Base-by-base conservation (phyloP, 257 asterid genomes). In the Fraxinus quadrangulata region DNA sequence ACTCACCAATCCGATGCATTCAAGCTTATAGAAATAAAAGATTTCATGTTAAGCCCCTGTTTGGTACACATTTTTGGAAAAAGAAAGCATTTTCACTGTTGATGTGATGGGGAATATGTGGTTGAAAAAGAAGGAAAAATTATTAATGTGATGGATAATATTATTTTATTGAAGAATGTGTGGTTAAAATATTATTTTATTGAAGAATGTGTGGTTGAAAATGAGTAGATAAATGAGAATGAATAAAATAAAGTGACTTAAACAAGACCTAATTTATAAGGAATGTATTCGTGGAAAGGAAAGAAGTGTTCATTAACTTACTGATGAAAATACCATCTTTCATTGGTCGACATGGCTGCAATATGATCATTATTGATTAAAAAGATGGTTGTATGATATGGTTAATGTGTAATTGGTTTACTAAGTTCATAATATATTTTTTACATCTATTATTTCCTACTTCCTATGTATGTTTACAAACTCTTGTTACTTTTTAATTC, bases 321-420 rank as follows among this genome's bases (percentile, higher is more conserved):
- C 66, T 56, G 31, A 9, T 24, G 70, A 42, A 33, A 73, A 5
- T 67, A 45, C 37, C 33, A 30, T 75, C 28, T 68, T 45, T 42
- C 39, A 47, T 75, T 81, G 70, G 75, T 56, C n/a, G 67, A 61
- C 82, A 67, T 78, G 77, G 75, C 17, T 75, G 72, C 31, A 66
- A 17, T 63, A 76, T 70, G 37, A 81, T 49, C 51, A 30, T 81
- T 23, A 34, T 63, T 24, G n/a, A 26, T 63, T 63, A 19, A 63
- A n/a, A 59, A 59, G 67, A 54, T 61, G 31, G 67, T 21, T 61
- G 31, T 61, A 61, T 61, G 68, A 61, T 54, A 54, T 61, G 17
- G 68, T 61, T 23, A 23, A 23, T 61, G 31, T 31, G 42, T 77
- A 59, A 54, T 34, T 42, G 72, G 33, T 47, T 24, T 37, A n/a